phyloP scores from a whole-genome alignment of 208 protist species.

The Hexamita inflata region DNA sequence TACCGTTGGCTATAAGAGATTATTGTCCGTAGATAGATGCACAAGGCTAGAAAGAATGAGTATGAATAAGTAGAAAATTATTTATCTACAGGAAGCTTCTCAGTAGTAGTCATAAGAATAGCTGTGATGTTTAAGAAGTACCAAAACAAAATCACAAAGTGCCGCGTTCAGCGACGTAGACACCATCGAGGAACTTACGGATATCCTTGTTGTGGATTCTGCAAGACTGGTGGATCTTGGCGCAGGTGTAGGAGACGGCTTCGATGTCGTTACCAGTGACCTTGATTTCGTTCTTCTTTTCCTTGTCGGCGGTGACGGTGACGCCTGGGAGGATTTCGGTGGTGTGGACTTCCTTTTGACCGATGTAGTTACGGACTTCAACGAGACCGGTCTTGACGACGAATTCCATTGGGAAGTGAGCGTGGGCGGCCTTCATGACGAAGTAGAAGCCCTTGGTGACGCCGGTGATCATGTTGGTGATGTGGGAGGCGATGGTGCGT shows the following conservation, averaged over 20 bases:
- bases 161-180: constrained; percentile 89
- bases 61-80: too few species aligned
- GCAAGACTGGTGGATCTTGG: constrained; percentile 76
- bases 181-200: constrained; percentile 99
- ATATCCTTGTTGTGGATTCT: constrained; percentile 92
- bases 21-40: too few species aligned
- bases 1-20: too few species aligned
- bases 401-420: constrained; percentile 96
- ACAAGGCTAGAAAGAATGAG: too few species aligned
- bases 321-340: constrained; percentile 68
- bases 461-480: constrained; percentile 95
- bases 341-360: constrained; percentile 77
- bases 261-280: constrained; percentile 79
- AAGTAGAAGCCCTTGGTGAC: constrained; percentile 94
- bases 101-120: too few species aligned
- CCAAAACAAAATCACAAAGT: too few species aligned
- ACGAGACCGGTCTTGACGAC: constrained; percentile 60
- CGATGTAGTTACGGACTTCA: constrained; percentile 98
- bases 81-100: too few species aligned
- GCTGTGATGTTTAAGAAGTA: too few species aligned
- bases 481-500: constrained; percentile 74
- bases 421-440: constrained; percentile 94
- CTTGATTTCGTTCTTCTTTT: constrained; percentile 90
- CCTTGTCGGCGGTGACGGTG: constrained; percentile 58
- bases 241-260: constrained; percentile 64